Evolutionary conservation across 176 grass and related monocot species (phyloP).

Genomic region (Lolium multiflorum): DNA sequence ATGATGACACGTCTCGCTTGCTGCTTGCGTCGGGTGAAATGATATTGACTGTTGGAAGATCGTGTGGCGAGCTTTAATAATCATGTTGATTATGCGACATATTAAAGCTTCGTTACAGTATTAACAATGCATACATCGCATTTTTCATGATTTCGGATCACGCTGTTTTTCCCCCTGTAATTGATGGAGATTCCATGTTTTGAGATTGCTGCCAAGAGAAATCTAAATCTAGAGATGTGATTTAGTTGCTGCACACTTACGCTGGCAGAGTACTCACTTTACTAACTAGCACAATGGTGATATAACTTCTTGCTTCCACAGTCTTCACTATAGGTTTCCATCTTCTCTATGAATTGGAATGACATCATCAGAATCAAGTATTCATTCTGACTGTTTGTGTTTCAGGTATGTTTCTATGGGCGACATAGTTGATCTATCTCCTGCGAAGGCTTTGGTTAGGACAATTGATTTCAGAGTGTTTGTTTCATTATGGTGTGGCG

Average conservation of each 20-base stretch:
- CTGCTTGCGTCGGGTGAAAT: too few relatives aligned
- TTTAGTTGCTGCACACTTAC: neutral
- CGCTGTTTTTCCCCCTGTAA: neutral
- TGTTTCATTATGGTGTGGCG: slow-evolving; percentile 71
- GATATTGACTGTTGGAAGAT: too few relatives aligned
- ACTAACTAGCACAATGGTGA: neutral
- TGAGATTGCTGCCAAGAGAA: neutral
- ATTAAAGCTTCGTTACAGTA: too few relatives aligned
- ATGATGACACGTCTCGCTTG: too few relatives aligned
- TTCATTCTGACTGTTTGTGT: slow-evolving; percentile 16
- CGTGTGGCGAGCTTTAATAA: too few relatives aligned
- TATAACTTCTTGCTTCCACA: neutral
- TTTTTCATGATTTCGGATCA: neutral
- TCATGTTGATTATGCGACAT: too few relatives aligned
- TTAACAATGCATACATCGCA: neutral
- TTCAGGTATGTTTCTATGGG: slow-evolving; percentile 90
- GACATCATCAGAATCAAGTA: neutral
- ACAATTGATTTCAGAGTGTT: slow-evolving; percentile 92
- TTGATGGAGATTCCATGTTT: neutral
- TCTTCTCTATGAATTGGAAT: neutral
- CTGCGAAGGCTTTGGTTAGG: slow-evolving; percentile 56
- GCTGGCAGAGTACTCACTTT: neutral
- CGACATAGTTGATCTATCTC: slow-evolving; percentile 84
- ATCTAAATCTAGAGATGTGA: neutral
- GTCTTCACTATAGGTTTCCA: neutral